phyloP scores from a whole-genome alignment of 352 stramenopile genomes.

The Thraustotheca clavata region DNA sequence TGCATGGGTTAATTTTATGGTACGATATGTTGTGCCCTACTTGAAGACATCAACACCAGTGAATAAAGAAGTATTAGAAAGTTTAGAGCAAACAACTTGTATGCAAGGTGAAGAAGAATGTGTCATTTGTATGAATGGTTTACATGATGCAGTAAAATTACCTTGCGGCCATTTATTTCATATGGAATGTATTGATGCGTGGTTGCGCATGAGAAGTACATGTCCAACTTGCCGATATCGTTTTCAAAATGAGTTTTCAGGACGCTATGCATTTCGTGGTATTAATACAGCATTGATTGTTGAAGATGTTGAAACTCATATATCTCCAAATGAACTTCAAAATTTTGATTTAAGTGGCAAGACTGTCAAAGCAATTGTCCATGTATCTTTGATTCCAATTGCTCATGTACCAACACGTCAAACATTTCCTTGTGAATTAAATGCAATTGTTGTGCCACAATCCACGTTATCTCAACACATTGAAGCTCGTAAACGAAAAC shows the following conservation, averaged over 20 bases:
- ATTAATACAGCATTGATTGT: conserved; percentile 75
- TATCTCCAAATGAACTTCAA: conserved; percentile 52
- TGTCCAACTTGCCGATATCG: conserved; percentile 93
- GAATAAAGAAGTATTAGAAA: conserved; percentile 59
- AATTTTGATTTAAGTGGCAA: conserved; percentile 45
- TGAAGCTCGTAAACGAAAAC: conserved; percentile 1
- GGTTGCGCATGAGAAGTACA: conserved; percentile 87
- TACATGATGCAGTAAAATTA: conserved; percentile 71
- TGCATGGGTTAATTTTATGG: conserved; percentile 80
- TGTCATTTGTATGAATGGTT: conserved; percentile 91
- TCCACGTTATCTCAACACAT: neutral
- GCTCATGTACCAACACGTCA: conserved; percentile 45
- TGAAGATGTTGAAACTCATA: conserved; percentile 39
- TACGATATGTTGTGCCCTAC: conserved; percentile 81
- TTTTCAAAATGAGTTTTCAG: conserved; percentile 77
- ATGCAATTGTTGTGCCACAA: conserved; percentile 67
- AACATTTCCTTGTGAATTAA: conserved; percentile 77
- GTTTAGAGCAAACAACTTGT: conserved; percentile 23
- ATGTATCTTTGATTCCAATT: conserved; percentile 68
- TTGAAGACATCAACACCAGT: conserved; percentile 71
- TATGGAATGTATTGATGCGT: conserved; percentile 87
- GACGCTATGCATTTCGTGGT: conserved; percentile 72
- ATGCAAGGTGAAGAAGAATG: conserved; percentile 38
- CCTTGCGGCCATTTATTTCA: conserved; percentile 94
- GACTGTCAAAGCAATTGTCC: conserved; percentile 70